Conservation (phyloP, 2,329 filamentous ascomycete genomes). For the Pseudocercospora pini-densiflorae region DNA sequence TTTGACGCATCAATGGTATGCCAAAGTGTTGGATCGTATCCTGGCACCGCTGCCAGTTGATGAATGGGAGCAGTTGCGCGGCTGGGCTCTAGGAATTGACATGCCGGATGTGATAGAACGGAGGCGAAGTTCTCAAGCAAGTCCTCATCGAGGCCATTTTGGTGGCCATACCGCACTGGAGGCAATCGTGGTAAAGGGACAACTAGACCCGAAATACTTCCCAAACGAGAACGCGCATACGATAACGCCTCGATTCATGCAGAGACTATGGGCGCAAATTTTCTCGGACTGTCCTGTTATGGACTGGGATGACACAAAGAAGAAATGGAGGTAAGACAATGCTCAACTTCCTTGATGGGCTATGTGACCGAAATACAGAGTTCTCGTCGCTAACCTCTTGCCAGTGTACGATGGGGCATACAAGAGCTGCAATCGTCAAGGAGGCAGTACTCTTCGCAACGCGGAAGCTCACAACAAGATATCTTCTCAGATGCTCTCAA, state of each 20-base stretch:
- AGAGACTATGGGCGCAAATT: constrained; percentile 49
- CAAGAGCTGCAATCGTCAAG: neutral
- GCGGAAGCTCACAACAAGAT: neutral
- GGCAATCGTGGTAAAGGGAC: constrained; percentile 19
- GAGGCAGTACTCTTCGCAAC: neutral
- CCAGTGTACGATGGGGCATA: constrained; percentile 2
- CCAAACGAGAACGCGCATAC: constrained; percentile 35
- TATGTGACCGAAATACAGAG: neutral
- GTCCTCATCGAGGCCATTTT: constrained; percentile 6
- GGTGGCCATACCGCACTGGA: constrained; percentile 30
- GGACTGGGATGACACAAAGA: constrained; percentile 40
- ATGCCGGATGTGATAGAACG: constrained; percentile 8
- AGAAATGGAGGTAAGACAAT: constrained; percentile 36
- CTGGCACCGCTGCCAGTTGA: constrained; percentile 50
- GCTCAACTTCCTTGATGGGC: neutral
- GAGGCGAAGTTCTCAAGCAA: constrained; percentile 14
- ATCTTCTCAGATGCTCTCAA: neutral
- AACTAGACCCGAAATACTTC: constrained; percentile 17
- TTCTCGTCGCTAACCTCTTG: neutral
- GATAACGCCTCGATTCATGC: constrained; percentile 52
- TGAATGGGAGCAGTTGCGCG: constrained; percentile 51
- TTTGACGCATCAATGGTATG: constrained; percentile 50
- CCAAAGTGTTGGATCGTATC: constrained; percentile 46
- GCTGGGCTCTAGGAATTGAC: constrained; percentile 41
- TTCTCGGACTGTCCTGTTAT: constrained; percentile 50